Evolutionary conservation across 208 protist genomes (phyloP), one percentile per base, ranked within the genome.

Genomic region (Trichomonas gallinae): DNA sequence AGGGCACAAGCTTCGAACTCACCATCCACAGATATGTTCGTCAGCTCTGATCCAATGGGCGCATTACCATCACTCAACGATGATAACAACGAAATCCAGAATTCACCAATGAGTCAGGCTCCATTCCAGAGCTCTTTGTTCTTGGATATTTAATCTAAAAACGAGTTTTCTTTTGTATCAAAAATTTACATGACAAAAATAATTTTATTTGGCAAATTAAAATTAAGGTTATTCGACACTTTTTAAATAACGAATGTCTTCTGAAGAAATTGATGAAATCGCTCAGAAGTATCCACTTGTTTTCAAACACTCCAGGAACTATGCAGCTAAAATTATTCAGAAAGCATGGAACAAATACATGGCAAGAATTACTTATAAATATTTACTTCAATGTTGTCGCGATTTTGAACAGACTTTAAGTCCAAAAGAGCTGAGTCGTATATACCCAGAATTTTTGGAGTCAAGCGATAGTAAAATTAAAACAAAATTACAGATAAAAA

Each of bases 381-480:
- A 93, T 38, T 38, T 93, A 38, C 87, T 93, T 93, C 44, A 93
- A n/a, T 93, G 87, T 58, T 93, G 40, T 38, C 40, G 44, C n/a
- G 87, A 93, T 10, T 93, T 93, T 58, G 87, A 93, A 51, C 15
- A 34, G 31, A 93, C 87, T 34, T 31, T 93, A 36, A 93, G 17
- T 38, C 87, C 87, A 9, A 93, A 93, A 51, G 87, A 93, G 51
- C 26, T 93, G 0, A 93, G 87, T 93, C 40, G 44, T 38, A 58
- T 93, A 34, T 93, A 93, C 15, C 87, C 87, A 15, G 87, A 93
- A 93, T 93, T 93, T 93, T 42, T 93, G 4, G 87, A 93, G 46
- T 93, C 40, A 15, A 49, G 40, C 15, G 87, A 93, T 51, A 42
- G 15, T 26, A 48, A 40, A 51, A 93, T 93, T 42, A 93, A 34